phyloP scores from a whole-genome alignment of 1,284 basidiomycete species.

The Wolfiporia cocos region DNA sequence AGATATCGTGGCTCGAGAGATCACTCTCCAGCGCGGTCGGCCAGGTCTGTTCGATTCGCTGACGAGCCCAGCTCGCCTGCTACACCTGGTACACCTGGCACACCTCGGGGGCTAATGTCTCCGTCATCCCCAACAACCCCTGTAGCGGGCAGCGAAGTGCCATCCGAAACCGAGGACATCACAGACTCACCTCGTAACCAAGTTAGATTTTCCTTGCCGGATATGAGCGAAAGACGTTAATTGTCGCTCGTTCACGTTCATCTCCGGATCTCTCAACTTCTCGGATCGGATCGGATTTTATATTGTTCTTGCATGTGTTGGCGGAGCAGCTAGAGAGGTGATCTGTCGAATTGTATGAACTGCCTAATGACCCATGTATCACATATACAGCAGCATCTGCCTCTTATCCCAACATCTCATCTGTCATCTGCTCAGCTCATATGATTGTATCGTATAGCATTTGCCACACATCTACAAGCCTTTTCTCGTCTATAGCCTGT shows the following conservation, averaged over 20 bases:
- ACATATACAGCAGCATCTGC: conserved; percentile 5
- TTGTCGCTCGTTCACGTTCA: too few relatives aligned
- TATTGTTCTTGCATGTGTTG: not conserved
- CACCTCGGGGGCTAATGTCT: too few relatives aligned
- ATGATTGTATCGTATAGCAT: conserved; percentile 14
- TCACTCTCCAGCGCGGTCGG: conserved; percentile 41
- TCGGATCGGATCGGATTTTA: too few relatives aligned
- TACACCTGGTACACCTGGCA: conserved; percentile 19
- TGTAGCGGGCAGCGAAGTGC: conserved; percentile 12
- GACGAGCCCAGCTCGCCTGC: conserved; percentile 25
- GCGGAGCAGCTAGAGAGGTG: not conserved
- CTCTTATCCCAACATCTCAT: not conserved
- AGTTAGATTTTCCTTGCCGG: conserved; percentile 23
- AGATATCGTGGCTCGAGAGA: conserved; percentile 29
- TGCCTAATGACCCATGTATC: conserved; percentile 7
- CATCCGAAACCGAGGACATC: conserved; percentile 14
- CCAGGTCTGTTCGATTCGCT: conserved; percentile 33
- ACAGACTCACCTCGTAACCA: conserved; percentile 16
- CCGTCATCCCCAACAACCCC: conserved; percentile 16
- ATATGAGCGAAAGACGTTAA: conserved; percentile 5
- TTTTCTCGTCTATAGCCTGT: too few relatives aligned
- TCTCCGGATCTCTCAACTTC: too few relatives aligned
- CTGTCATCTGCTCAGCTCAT: conserved; percentile 5
- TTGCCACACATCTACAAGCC: too few relatives aligned
- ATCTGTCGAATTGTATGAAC: conserved; percentile 7